Base-by-base conservation (phyloP, 108 stramenopile species). In the Cyclotella kingstonii region DNA sequence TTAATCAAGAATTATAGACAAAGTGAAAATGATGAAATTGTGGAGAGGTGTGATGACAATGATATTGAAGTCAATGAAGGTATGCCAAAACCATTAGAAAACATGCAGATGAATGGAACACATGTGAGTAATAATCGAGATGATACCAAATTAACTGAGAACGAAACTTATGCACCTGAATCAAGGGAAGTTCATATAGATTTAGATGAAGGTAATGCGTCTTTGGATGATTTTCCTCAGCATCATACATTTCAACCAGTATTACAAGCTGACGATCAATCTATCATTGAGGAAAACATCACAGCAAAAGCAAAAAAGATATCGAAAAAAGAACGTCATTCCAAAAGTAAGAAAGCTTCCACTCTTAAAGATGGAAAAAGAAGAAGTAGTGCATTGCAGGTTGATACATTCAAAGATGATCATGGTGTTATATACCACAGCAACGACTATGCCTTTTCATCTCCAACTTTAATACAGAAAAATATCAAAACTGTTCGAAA, bases 271-370 rank as follows among this genome's bases (percentile, higher is more conserved):
- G n/a, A n/a, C n/a, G n/a, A n/a, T n/a, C n/a, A n/a, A n/a, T n/a
- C n/a, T n/a, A n/a, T n/a, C n/a, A n/a, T n/a, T n/a, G n/a, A n/a
- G n/a, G n/a, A n/a, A n/a, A n/a, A n/a, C n/a, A n/a, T n/a, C n/a
- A 38, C 36, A 11, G 7, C 58, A 46, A 33, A 21, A 2, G 17
- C 39, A 18, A 42, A 56, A 50, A 57, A 28, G 5, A 28, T 38
- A 38, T 21, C 25, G 7, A 67, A 67, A 41, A 40, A 27, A 31
- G 23, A 41, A 21, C 12, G 22, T 0, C 56, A 47, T 38, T 17
- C 46, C 5, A 57, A 67, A 50, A 39, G 47, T 17, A 67, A 57
- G 31, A 48, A 57, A 26, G 40, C n/a, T 9, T 36, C 12, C 49
- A 38, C 26, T 18, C 1, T 25, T 45, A 55, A 44, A 34, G 27